These are phyloP conservation scores for Alternaria sp. DNA, from an alignment of 2,329 filamentous ascomycete genomes.

Conservation along the genomic window DNA sequence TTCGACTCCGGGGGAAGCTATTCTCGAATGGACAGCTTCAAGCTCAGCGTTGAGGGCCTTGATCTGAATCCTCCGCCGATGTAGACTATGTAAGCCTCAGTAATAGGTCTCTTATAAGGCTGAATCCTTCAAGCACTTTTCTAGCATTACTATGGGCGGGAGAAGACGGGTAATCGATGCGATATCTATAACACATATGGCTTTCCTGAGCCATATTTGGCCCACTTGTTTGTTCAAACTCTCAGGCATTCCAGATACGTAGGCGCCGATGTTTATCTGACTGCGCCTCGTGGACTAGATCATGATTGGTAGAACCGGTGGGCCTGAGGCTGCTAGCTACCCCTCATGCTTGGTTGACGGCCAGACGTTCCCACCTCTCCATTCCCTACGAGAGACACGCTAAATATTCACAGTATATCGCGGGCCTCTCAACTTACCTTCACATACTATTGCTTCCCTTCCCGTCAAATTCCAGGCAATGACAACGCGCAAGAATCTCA, in stretches of 20 bases:
- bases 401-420: background rate
- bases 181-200: background rate
- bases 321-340: background rate
- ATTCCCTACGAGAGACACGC: background rate
- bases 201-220: background rate
- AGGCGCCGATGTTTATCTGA: background rate
- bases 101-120: background rate
- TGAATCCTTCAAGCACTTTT: background rate
- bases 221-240: background rate
- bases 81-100: background rate
- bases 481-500: background rate
- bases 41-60: constrained; percentile 64
- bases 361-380: background rate
- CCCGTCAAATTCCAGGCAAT: background rate
- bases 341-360: background rate
- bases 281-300: background rate
- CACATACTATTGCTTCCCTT: background rate
- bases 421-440: background rate
- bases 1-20: constrained; percentile 87
- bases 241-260: background rate
- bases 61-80: constrained; percentile 65
- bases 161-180: background rate
- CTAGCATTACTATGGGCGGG: background rate
- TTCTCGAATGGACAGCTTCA: constrained; percentile 73
- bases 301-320: background rate